Evolutionary conservation across 805 yeast genomes (phyloP), one percentile per base, ranked within the genome.

Genomic region (Candida chilensis): DNA sequence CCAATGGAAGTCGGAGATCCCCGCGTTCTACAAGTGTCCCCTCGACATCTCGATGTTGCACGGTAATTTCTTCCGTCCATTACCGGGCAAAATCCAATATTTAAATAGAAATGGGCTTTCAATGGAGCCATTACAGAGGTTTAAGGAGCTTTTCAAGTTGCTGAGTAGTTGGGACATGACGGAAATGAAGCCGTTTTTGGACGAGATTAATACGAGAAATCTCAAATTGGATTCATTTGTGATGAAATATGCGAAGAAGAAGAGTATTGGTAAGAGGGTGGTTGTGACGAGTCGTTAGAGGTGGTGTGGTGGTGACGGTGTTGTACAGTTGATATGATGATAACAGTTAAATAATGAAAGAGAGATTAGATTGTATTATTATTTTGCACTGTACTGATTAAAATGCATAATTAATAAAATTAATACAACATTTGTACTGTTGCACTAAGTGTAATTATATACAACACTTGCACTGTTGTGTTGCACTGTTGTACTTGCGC

Each of bases 171-270:
- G 92, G 92, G 65, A 57, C 0, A 33, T 78, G n/a, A 57, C 58
- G 0, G 87, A 80, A 17, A 59, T 82, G 3, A 59, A 52, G 26
- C 88, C 92, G 6, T 78, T 72, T 41, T 51, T 86, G 9, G 67
- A 64, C 12, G 80, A 76, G 24, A 48, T 81, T 19, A 74, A 78
- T 45, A 52, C 53, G 2, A 69, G 68, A 33, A 67, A 66, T 7
- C 33, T 70, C 19, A 78, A 72, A 48, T 52, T 66, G 12, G 86
- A 78, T 18, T 66, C 57, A 29, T 74, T 77, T 38, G 55, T 77
- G 19, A 59, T 77, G 67, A 80, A 79, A 45, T 75, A 55, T 46
- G 84, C 86, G 1, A 61, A 68, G 29, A 68, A 72, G 39, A 63
- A 60, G 39, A 63, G 60, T 27, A 45, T 56, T 4, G 79, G 74